Conservation (phyloP, 2,329 filamentous ascomycete species). For the Beauveria australis region DNA sequence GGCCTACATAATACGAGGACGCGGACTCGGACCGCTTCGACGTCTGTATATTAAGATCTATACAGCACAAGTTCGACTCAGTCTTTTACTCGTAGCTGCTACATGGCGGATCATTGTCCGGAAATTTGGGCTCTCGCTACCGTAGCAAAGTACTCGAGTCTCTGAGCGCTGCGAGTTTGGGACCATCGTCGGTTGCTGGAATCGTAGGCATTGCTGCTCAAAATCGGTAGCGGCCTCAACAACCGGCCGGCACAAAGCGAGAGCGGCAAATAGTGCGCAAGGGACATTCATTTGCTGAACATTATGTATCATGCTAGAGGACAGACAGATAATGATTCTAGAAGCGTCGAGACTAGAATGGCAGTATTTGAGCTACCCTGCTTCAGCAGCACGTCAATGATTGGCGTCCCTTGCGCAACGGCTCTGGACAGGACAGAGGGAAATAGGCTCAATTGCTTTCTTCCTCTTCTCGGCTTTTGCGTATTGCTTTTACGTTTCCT, state of each 20-base stretch:
- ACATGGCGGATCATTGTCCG: conserved; percentile 32
- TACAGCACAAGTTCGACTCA: conserved; percentile 15
- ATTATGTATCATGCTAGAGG: too few species aligned
- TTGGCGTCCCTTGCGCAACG: background rate
- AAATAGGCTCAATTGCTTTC: too few species aligned
- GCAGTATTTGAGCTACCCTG: background rate
- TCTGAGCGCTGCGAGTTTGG: background rate
- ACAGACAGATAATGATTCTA: background rate
- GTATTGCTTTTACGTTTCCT: too few species aligned
- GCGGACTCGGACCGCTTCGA: conserved; percentile 26
- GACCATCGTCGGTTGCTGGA: background rate
- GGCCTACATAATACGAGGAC: conserved; percentile 49
- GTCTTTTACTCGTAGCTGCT: conserved; percentile 15
- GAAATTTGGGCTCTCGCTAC: conserved; percentile 19
- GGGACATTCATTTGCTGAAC: background rate
- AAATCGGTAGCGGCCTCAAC: background rate
- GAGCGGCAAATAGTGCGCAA: background rate
- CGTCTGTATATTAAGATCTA: conserved; percentile 19
- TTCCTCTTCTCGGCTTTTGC: too few species aligned
- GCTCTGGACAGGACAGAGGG: too few species aligned
- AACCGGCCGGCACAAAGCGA: background rate
- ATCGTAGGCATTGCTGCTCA: background rate
- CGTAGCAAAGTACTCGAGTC: conserved; percentile 8
- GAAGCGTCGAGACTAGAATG: background rate
- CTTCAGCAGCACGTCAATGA: background rate